A percentile compares a stretch with the other conserved stretches of the same genome.
These are phyloP conservation scores for Hirschioporus abietinus DNA, from an alignment of 768 basidiomycete genomes.

Conservation along the genomic window DNA sequence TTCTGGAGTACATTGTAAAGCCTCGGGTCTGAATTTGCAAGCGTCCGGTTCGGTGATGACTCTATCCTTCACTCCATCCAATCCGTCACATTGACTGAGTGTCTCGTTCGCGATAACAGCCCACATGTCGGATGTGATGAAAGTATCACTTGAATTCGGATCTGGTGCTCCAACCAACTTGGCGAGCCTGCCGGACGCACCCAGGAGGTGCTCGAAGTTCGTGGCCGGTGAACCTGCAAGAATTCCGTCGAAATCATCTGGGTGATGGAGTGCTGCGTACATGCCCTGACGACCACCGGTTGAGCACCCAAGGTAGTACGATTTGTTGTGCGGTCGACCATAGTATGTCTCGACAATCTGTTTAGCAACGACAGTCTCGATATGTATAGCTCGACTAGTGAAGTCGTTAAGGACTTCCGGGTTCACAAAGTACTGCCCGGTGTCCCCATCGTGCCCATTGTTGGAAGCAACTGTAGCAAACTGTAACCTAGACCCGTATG, in stretches of 20 bases:
- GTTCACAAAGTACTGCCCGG: slow-evolving; percentile 15
- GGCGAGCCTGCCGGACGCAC: slow-evolving; percentile 13
- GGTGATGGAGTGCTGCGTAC: slow-evolving; percentile 20
- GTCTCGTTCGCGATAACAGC: slow-evolving; percentile 25
- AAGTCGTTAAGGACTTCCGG: slow-evolving; percentile 24
- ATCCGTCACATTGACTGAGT: slow-evolving; percentile 25
- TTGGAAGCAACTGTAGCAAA: slow-evolving; percentile 13
- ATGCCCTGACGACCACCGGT: slow-evolving; percentile 24
- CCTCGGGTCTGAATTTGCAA: slow-evolving; percentile 24
- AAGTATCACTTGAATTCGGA: slow-evolving; percentile 9
- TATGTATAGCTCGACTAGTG: slow-evolving; percentile 22
- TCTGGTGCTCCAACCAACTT: neutral
- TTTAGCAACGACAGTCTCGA: slow-evolving; percentile 21
- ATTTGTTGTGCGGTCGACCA: slow-evolving; percentile 16
- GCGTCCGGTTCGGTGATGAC: slow-evolving; percentile 17
- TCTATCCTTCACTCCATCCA: slow-evolving; percentile 24
- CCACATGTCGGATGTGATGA: slow-evolving; percentile 23
- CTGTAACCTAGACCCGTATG: slow-evolving; percentile 10
- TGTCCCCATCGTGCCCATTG: slow-evolving; percentile 21
- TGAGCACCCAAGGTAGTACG: slow-evolving; percentile 25
- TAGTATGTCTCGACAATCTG: slow-evolving; percentile 22
- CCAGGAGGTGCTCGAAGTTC: slow-evolving; percentile 12
- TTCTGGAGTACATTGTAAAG: slow-evolving; percentile 21
- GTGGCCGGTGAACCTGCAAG: slow-evolving; percentile 23
- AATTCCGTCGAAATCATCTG: slow-evolving; percentile 25